Evolutionary conservation across 208 protist genomes (phyloP).

Genomic region (Crithidia brevicula): DNA sequence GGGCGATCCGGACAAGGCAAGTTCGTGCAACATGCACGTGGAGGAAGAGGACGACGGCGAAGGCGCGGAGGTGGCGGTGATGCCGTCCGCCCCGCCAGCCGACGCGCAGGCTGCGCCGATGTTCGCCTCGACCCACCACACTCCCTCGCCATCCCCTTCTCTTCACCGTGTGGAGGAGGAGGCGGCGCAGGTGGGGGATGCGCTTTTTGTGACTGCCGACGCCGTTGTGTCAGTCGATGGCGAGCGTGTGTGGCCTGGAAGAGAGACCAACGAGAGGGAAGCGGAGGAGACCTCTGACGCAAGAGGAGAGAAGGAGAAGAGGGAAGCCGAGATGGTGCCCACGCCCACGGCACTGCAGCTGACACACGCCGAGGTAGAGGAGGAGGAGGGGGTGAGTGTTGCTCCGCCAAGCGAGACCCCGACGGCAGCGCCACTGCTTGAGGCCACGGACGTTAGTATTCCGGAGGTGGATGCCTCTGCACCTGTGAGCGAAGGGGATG

Average conservation of each 20-base stretch:
- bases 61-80: background rate
- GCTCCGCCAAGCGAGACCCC: constrained; percentile 2
- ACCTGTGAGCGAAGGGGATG: background rate
- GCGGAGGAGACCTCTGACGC: no score
- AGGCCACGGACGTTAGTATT: background rate
- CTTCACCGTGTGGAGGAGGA: no score
- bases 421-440: background rate
- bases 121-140: constrained; percentile 1
- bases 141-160: background rate
- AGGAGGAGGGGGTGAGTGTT: background rate
- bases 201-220: background rate
- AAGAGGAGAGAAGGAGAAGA: background rate
- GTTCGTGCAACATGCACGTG: background rate
- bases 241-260: no score
- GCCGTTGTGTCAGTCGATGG: no score
- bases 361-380: constrained; percentile 13
- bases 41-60: constrained; percentile 10
- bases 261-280: no score
- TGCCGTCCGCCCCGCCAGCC: constrained; percentile 3
- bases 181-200: background rate
- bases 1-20: constrained; percentile 6
- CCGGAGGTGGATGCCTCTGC: background rate
- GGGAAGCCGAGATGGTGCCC: background rate
- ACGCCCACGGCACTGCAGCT: constrained; percentile 5
- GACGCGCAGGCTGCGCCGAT: constrained; percentile 12